Evolutionary conservation across 2,329 filamentous ascomycete species (phyloP).

Genomic region (Neopestalotiopsis rosae): DNA sequence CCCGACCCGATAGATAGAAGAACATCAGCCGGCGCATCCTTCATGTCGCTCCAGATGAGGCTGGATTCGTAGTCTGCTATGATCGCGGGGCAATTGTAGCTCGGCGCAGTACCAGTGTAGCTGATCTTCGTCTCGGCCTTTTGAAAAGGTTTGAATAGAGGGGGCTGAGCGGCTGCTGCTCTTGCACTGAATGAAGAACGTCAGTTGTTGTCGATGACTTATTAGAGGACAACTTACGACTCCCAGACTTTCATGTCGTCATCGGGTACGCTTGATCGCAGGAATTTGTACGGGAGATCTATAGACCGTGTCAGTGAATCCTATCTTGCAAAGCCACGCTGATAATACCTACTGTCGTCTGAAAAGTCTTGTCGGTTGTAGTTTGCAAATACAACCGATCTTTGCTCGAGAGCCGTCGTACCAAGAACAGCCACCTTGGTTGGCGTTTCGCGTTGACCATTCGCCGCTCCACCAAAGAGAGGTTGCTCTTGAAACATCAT

Average conservation of each 20-base stretch:
- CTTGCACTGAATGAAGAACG: conserved; percentile 30
- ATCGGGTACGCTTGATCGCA: conserved; percentile 29
- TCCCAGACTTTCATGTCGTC: conserved; percentile 37
- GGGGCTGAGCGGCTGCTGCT: conserved; percentile 32
- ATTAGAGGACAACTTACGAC: conserved; percentile 30
- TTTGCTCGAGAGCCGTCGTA: conserved; percentile 26
- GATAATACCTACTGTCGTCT: conserved; percentile 25
- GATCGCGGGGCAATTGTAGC: conserved; percentile 31
- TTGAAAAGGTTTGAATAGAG: conserved; percentile 35
- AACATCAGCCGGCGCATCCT: conserved; percentile 30
- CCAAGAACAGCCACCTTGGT: conserved; percentile 35
- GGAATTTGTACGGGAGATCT: conserved; percentile 33
- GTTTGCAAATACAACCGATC: conserved; percentile 35
- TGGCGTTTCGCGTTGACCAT: conserved; percentile 26
- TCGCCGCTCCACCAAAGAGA: conserved; percentile 31
- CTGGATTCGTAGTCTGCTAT: conserved; percentile 33
- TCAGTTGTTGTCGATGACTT: conserved; percentile 10
- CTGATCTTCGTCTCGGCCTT: conserved; percentile 31
- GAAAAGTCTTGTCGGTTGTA: conserved; percentile 35
- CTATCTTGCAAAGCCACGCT: neutral
- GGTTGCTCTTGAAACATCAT: conserved; percentile 33
- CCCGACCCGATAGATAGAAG: conserved; percentile 36
- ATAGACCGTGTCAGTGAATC: neutral
- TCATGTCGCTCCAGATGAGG: conserved; percentile 33
- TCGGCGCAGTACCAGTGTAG: conserved; percentile 28